These are phyloP conservation scores for Capsicum chinense DNA, from an alignment of 257 asterid species.

Conservation along the genomic window DNA sequence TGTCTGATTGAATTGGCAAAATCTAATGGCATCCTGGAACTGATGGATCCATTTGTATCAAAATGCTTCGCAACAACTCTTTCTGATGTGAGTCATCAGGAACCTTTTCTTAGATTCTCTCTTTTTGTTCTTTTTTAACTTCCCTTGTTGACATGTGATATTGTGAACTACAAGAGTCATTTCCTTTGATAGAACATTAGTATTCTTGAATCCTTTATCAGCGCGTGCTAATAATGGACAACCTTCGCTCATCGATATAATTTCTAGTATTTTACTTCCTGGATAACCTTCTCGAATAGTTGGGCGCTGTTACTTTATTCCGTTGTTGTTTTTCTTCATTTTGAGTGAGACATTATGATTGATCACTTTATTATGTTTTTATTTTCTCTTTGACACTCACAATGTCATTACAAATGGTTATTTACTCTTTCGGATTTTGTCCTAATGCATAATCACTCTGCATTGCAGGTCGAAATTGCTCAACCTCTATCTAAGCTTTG, in stretches of 20 bases:
- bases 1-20: conserved; percentile 62
- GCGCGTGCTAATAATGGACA: too few species aligned
- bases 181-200: too few species aligned
- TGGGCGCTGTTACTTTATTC: neutral
- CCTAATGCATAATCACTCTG: neutral
- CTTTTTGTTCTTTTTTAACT: too few species aligned
- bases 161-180: too few species aligned
- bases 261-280: neutral
- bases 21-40: conserved; percentile 48
- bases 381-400: too few species aligned
- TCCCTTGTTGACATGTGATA: too few species aligned
- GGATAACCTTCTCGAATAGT: neutral
- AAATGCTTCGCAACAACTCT: conserved; percentile 58
- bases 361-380: neutral
- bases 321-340: neutral
- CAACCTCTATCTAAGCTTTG: conserved; percentile 68
- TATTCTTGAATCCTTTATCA: too few species aligned
- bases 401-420: neutral
- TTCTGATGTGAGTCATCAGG: conserved; percentile 61
- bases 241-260: neutral
- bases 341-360: neutral
- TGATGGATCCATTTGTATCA: conserved; percentile 59
- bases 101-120: conserved; percentile 1
- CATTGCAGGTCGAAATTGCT: conserved; percentile 71
- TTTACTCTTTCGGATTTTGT: neutral